These are phyloP conservation scores for Mycena belliarum DNA, from an alignment of 768 basidiomycete genomes.

Conservation along the genomic window DNA sequence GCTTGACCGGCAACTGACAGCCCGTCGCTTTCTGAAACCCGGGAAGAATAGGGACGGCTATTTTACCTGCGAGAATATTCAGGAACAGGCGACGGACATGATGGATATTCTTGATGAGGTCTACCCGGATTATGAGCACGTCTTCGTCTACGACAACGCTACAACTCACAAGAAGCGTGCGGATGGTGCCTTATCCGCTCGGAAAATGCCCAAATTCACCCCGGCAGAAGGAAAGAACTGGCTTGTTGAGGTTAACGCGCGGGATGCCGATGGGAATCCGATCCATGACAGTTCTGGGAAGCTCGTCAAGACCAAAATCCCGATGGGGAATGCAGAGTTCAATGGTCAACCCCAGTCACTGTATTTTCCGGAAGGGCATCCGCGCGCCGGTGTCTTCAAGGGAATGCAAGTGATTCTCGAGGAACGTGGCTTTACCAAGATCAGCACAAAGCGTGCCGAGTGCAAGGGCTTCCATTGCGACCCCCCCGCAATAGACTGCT, in stretches of 20 bases:
- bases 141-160: slow-evolving; percentile 12
- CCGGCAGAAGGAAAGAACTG: background rate
- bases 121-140: slow-evolving; percentile 25
- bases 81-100: slow-evolving; percentile 12
- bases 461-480: background rate
- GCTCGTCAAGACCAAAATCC: background rate
- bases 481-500: background rate
- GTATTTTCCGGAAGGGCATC: background rate
- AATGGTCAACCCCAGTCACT: background rate
- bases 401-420: background rate
- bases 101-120: slow-evolving; percentile 26
- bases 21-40: slow-evolving; percentile 8
- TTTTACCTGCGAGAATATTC: slow-evolving; percentile 2
- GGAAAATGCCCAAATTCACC: slow-evolving; percentile 25
- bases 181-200: slow-evolving; percentile 23
- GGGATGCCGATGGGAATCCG: background rate
- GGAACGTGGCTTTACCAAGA: background rate
- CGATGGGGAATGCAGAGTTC: background rate
- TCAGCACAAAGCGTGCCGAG: background rate
- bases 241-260: background rate
- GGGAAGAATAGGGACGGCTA: slow-evolving; percentile 17
- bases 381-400: background rate
- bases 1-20: background rate
- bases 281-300: background rate
- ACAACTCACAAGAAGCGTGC: slow-evolving; percentile 22